phyloP scores from a whole-genome alignment of 345 rosid genomes.

The Populus nigra region DNA sequence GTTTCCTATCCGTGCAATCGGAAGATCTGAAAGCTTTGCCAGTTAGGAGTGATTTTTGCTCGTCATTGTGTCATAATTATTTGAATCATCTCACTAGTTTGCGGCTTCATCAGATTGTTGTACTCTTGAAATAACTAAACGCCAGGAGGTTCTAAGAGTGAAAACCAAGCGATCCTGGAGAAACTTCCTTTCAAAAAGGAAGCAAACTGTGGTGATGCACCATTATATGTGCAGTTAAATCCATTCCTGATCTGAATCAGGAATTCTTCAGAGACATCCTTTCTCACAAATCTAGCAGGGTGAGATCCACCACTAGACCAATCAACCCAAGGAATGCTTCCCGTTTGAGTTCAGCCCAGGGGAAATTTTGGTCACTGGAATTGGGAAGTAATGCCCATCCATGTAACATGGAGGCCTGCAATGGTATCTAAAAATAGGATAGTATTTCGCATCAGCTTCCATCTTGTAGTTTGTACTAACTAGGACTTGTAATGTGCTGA shows the following conservation, averaged over 20 bases:
- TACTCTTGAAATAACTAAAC: neutral
- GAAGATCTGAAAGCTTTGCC: too few relatives aligned
- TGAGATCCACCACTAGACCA: constrained; percentile 40
- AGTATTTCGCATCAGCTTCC: constrained; percentile 26
- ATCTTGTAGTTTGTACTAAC: neutral
- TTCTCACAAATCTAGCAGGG: constrained; percentile 25
- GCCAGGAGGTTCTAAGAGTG: neutral
- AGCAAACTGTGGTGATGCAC: constrained; percentile 20
- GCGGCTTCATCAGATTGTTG: too few relatives aligned
- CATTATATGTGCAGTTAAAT: constrained; percentile 22
- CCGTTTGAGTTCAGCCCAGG: constrained; percentile 26
- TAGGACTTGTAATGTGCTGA: neutral
- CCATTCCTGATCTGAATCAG: constrained; percentile 23
- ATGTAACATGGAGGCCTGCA: constrained; percentile 33
- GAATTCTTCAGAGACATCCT: constrained; percentile 25
- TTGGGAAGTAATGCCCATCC: constrained; percentile 41
- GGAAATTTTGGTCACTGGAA: constrained; percentile 22
- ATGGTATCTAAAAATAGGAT: constrained; percentile 18
- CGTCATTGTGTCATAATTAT: too few relatives aligned
- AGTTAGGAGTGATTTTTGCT: too few relatives aligned
- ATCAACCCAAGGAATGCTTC: constrained; percentile 39
- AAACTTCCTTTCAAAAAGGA: constrained; percentile 44
- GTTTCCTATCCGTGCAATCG: too few relatives aligned
- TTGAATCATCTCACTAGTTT: too few relatives aligned
- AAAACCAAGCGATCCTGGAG: constrained; percentile 26